Evolutionary conservation across 108 stramenopile species (phyloP).

Genomic region (Nannochloropsis granulata): DNA sequence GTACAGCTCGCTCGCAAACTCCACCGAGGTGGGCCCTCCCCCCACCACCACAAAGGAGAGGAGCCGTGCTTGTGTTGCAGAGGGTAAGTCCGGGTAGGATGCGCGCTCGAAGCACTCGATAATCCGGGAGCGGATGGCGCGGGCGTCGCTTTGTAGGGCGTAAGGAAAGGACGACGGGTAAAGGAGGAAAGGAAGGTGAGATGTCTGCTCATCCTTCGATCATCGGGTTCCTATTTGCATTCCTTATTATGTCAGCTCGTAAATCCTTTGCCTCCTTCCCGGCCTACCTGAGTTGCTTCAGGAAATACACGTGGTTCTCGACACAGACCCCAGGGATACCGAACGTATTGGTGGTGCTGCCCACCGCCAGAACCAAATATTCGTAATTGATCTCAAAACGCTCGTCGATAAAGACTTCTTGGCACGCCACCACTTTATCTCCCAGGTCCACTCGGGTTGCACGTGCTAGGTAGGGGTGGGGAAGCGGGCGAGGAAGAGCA

Average conservation of each 20-base stretch:
- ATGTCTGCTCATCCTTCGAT: no score
- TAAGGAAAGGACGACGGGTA: background rate
- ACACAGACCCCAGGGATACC: conserved; percentile 49
- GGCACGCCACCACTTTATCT: conserved; percentile 43
- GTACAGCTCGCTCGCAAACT: conserved; percentile 83
- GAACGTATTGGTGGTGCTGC: conserved; percentile 82
- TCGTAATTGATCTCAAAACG: conserved; percentile 68
- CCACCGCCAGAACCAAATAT: conserved; percentile 63
- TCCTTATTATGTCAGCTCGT: no score
- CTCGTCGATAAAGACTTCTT: conserved; percentile 47
- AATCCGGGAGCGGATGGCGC: conserved; percentile 73
- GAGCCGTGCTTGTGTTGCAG: conserved; percentile 54
- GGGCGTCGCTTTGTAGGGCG: conserved; percentile 48
- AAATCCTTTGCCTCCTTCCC: background rate
- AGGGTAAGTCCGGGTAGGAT: conserved; percentile 49
- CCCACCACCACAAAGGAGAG: conserved; percentile 91
- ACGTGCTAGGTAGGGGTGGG: conserved; percentile 49
- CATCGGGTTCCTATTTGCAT: no score
- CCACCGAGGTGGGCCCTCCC: conserved; percentile 88
- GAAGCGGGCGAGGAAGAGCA: background rate
- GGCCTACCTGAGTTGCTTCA: conserved; percentile 60
- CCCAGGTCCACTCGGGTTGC: conserved; percentile 49
- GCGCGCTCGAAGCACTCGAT: conserved; percentile 91
- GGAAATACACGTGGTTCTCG: conserved; percentile 69
- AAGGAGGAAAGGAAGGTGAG: background rate